phyloP scores from a whole-genome alignment of 306 rosid species.

The Ochetophila trinervis region DNA sequence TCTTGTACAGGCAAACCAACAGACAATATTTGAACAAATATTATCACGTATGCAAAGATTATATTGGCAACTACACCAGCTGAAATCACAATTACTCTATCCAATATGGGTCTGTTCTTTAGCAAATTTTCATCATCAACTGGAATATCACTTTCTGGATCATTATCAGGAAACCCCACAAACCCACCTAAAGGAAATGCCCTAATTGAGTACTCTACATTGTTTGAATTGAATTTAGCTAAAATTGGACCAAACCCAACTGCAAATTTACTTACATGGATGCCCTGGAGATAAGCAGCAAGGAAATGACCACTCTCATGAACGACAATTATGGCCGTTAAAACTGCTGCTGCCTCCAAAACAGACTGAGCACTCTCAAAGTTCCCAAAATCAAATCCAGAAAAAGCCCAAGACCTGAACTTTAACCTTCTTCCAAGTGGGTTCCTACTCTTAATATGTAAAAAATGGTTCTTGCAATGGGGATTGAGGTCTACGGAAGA shows the following conservation, averaged over 20 bases:
- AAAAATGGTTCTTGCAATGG: constrained; percentile 41
- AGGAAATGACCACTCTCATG: constrained; percentile 98
- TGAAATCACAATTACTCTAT: constrained; percentile 83
- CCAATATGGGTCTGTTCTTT: constrained; percentile 90
- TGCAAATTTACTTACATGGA: constrained; percentile 95
- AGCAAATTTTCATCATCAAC: constrained; percentile 78
- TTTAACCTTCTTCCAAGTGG: constrained; percentile 44
- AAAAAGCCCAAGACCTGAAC: constrained; percentile 50
- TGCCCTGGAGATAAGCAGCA: constrained; percentile 92
- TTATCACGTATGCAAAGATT: constrained; percentile 70
- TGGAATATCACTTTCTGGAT: constrained; percentile 89
- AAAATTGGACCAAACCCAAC: constrained; percentile 97
- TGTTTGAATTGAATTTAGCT: constrained; percentile 82
- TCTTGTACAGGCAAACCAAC: constrained; percentile 97
- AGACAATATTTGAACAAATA: constrained; percentile 75
- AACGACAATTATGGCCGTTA: constrained; percentile 86
- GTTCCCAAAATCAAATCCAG: constrained; percentile 66
- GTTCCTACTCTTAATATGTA: constrained; percentile 25
- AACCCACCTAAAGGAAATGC: constrained; percentile 98
- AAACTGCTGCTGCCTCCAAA: constrained; percentile 77
- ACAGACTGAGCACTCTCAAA: constrained; percentile 89
- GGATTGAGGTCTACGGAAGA: constrained; percentile 38
- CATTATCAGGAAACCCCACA: constrained; percentile 99
- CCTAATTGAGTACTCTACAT: constrained; percentile 88
- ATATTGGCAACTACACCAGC: constrained; percentile 97